Evolutionary conservation across 176 grass and related monocot species (phyloP).

Genomic region (Musa beccarii): DNA sequence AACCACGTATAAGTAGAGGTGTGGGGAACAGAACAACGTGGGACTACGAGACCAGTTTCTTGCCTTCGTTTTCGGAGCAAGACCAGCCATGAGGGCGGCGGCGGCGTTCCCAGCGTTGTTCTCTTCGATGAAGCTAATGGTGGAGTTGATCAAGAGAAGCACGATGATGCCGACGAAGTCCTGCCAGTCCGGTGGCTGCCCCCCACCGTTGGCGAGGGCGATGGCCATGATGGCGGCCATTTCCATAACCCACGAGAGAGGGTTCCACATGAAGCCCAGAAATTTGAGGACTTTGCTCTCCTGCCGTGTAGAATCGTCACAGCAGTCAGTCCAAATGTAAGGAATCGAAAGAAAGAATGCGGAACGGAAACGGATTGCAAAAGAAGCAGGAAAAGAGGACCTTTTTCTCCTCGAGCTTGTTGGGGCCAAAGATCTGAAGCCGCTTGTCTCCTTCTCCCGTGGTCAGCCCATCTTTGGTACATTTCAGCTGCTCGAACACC

Average conservation of each 20-base stretch:
- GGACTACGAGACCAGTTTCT: not conserved
- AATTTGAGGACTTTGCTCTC: constrained; percentile 87
- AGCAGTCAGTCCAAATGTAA: not conserved
- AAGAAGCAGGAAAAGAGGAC: constrained; percentile 20
- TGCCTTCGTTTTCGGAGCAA: constrained; percentile 67
- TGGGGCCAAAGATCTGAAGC: constrained; percentile 61
- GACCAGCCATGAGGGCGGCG: constrained; percentile 74
- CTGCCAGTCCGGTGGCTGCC: constrained; percentile 86
- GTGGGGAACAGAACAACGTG: not conserved
- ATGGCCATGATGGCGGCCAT: constrained; percentile 83
- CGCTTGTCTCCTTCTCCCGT: constrained; percentile 36
- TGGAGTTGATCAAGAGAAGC: constrained; percentile 68
- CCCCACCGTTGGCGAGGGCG: constrained; percentile 55
- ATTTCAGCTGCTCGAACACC: constrained; percentile 67
- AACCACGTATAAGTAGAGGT: not conserved
- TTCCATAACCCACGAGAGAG: constrained; percentile 98
- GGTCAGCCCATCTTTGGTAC: constrained; percentile 43
- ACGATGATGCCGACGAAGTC: constrained; percentile 85
- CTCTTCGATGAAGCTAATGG: constrained; percentile 80
- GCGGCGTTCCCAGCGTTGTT: constrained; percentile 78
- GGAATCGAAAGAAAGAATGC: not conserved
- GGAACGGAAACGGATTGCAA: not conserved
- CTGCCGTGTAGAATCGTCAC: constrained; percentile 17
- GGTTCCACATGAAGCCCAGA: constrained; percentile 98
- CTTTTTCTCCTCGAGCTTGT: constrained; percentile 97